phyloP scores from a whole-genome alignment of 257 asterid genomes.

The Fraxinus quadrangulata region DNA sequence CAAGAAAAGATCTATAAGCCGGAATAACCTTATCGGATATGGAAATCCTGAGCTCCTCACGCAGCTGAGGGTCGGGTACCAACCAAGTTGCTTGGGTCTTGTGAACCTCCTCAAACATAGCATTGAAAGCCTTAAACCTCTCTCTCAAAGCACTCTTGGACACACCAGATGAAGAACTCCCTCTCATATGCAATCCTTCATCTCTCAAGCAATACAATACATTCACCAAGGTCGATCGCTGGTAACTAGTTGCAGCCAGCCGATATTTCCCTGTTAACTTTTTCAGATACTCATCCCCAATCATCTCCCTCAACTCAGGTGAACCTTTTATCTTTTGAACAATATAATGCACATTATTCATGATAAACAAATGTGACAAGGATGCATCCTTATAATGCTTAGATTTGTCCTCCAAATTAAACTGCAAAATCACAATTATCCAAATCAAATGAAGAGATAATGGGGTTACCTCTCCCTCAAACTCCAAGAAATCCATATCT shows the following conservation, averaged over 20 bases:
- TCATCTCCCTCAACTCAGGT: conserved; percentile 81
- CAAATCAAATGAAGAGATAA: conserved; percentile 80
- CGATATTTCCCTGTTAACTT: conserved; percentile 61
- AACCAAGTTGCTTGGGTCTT: conserved; percentile 84
- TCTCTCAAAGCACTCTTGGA: conserved; percentile 80
- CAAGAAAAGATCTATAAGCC: conserved; percentile 85
- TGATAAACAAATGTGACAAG: conserved; percentile 79
- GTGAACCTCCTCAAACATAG: conserved; percentile 89
- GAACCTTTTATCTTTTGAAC: conserved; percentile 78
- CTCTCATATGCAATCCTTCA: conserved; percentile 81
- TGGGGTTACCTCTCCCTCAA: conserved; percentile 53
- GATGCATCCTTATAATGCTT: conserved; percentile 76
- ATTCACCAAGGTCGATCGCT: conserved; percentile 76
- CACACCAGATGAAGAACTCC: conserved; percentile 82
- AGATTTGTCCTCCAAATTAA: conserved; percentile 76
- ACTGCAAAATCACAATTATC: conserved; percentile 75
- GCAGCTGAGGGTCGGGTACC: conserved; percentile 79
- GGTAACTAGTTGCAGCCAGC: conserved; percentile 68
- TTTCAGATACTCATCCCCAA: conserved; percentile 67
- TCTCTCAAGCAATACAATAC: conserved; percentile 85
- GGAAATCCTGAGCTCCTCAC: conserved; percentile 90
- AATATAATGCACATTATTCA: conserved; percentile 90
- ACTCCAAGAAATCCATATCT: conserved; percentile 72
- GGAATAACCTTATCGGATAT: conserved; percentile 72
- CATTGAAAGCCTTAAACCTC: conserved; percentile 82